Percentiles rank a stretch among this genome's conserved stretches.
Evolutionary conservation across 129 eudicot genomes (phyloP).

Genomic region (Pittosporum tobira): DNA sequence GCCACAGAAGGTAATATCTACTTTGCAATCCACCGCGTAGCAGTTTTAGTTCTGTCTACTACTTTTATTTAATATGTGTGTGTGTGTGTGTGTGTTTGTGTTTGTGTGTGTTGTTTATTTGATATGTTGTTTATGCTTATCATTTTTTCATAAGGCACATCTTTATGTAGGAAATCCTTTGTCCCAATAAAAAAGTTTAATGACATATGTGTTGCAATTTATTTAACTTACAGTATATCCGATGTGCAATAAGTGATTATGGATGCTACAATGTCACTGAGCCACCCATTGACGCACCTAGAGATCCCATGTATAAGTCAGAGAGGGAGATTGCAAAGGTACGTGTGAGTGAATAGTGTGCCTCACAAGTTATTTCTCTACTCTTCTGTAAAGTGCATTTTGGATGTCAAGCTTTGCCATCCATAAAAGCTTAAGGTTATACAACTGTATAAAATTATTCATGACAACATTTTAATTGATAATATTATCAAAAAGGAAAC

Average conservation of each 20-base stretch:
- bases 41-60: background rate
- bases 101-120: background rate
- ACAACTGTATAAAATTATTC: background rate
- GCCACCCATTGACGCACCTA: conserved; percentile 95
- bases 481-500: no score
- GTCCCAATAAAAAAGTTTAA: background rate
- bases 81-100: no score
- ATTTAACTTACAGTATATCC: conserved; percentile 63
- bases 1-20: conserved; percentile 68
- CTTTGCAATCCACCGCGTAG: background rate
- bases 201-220: conserved; percentile 3
- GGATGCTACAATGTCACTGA: conserved; percentile 83
- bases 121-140: background rate
- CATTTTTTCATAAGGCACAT: background rate
- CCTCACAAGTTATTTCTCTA: background rate
- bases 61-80: background rate
- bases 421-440: background rate
- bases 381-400: background rate
- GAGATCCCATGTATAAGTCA: conserved; percentile 95
- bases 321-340: conserved; percentile 86
- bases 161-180: background rate
- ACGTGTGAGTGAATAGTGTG: background rate
- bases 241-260: conserved; percentile 89
- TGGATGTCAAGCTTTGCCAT: background rate
- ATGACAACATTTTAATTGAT: no score